Base-by-base conservation (phyloP, 352 stramenopile species). In the Phytophthora citricola region DNA sequence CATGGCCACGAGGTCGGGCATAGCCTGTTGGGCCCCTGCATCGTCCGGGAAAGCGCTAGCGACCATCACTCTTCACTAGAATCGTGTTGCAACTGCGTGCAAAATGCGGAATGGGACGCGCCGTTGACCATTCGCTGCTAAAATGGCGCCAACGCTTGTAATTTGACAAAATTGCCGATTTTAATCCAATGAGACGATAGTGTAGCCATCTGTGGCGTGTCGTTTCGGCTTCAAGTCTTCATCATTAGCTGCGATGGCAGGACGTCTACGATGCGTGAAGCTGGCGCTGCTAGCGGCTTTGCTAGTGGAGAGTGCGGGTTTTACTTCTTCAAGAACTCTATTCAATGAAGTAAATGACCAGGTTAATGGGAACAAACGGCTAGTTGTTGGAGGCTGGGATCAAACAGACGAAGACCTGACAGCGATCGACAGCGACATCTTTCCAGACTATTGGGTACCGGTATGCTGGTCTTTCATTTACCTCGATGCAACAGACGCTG, bases 1-100 rank as follows among this genome's bases (percentile, higher is more conserved):
- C 62, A 88, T 73, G 48, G 90, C 89, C 39, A 81, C 81, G 38
- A 97, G 91, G 17, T 99, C 93, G 5, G 49, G 52, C 32, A 73
- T 55, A 17, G 69, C 39, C 14, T 70, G 58, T 36, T 73, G 66
- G 2, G 54, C 46, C 15, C 31, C 54, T 24, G 26, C 59, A 39
- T 78, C 66, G 29, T 71, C 61, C 0, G 67, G 50, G 11, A 73
- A 73, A 12, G 62, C 60, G 55, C 70, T 87, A 26, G 82, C 81
- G 29, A 91, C 85, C 82, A 93, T 93, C 27, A 71, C 66, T 73
- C 53, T 69, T 31, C 22, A 46, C 39, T 59, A 14, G n/a, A 26
- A 26, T 27, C 17, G 17, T 40, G 5, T 55, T 47, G 27, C n/a
- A 17, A 4, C 24, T 57, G 27, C 50, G 49, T 58, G 45, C 24